Evolutionary conservation across 768 basidiomycete species (phyloP), one percentile per base, ranked within the genome.

Genomic region (Mycena venus): DNA sequence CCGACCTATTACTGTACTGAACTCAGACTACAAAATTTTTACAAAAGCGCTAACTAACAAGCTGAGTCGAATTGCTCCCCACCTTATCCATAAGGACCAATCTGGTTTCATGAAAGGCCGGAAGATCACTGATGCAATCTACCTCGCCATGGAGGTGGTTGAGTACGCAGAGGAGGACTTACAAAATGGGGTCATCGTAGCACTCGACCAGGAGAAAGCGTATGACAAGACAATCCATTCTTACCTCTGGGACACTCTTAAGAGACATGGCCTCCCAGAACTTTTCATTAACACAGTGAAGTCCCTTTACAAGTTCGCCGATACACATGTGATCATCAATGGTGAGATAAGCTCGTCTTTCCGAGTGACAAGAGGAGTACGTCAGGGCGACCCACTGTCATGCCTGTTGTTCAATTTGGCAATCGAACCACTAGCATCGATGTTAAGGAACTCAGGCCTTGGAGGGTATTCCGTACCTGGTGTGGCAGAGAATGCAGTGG

Each of bases 361-460:
- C 65, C 27, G 29, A 1, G 68, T 81, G 5, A 74, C 44, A 2
- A 49, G 80, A 14, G 82, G 83, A 0, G 82, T 83, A 0, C 12
- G 80, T 11, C 83, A 84, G n/a, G 82, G 80, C 8, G 82, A 83
- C 73, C 79, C 81, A 0, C 60, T 83, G 0, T 83, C 79, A 0
- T 84, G 83, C 74, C 72, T 83, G 0, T 76, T 84, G 7, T 19
- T 44, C 36, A 38, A 8, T 38, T n/a, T n/a, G n/a, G n/a, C n/a
- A n/a, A n/a, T n/a, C n/a, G n/a, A n/a, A n/a, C n/a, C n/a, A n/a
- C n/a, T n/a, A n/a, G n/a, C n/a, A n/a, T n/a, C n/a, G n/a, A n/a
- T n/a, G n/a, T n/a, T n/a, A n/a, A n/a, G n/a, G n/a, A n/a, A n/a
- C n/a, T n/a, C n/a, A n/a, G n/a, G n/a, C n/a, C n/a, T n/a, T n/a